Evolutionary conservation across 164 flowering plant genomes (phyloP).

Genomic region (Paratinospora sagittata): DNA sequence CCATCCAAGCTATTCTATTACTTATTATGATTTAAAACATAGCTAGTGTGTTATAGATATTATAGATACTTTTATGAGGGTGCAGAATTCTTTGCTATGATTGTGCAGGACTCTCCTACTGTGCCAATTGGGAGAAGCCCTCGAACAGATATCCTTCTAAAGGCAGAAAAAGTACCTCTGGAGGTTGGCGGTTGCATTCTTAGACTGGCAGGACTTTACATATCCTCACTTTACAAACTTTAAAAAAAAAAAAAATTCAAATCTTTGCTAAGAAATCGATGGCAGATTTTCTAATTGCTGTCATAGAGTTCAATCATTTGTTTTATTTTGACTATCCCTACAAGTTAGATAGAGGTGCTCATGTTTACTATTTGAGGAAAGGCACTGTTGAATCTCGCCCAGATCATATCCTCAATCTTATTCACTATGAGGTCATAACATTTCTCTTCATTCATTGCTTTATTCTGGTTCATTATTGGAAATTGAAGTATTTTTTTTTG

Average conservation of each 20-base stretch:
- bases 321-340: conserved; percentile 41
- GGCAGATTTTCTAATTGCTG: background rate
- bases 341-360: conserved; percentile 82
- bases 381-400: conserved; percentile 74
- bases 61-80: background rate
- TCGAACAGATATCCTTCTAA: conserved; percentile 77
- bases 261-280: background rate
- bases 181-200: conserved; percentile 81
- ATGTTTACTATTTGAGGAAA: conserved; percentile 71
- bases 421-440: conserved; percentile 80
- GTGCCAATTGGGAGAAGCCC: conserved; percentile 90
- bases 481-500: background rate
- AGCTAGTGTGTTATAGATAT: background rate
- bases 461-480: background rate
- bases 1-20: background rate
- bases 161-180: conserved; percentile 69
- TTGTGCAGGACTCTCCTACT: conserved; percentile 62
- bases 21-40: too few relatives aligned
- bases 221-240: conserved; percentile 53
- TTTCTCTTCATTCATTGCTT: background rate
- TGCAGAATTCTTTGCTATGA: conserved; percentile 11
- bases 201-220: conserved; percentile 94
- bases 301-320: background rate
- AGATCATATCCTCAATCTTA: conserved; percentile 86
- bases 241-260: background rate